Evolutionary conservation across 768 basidiomycete genomes (phyloP).

Genomic region (Russula griseocarnosa): DNA sequence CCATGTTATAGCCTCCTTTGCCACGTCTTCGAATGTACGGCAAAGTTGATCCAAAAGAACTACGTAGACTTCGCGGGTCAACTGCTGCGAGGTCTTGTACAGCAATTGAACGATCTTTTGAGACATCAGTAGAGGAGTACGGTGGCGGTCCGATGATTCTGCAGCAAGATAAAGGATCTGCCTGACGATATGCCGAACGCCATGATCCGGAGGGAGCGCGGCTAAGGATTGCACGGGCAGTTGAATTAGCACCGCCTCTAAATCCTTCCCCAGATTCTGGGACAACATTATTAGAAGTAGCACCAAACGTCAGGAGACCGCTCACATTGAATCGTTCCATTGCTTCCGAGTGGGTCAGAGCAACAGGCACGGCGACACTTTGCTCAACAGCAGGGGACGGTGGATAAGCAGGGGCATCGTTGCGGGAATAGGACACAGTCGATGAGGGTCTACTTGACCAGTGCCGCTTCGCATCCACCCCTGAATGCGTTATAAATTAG

Average conservation of each 20-base stretch:
- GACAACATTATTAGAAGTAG: slow-evolving; percentile 17
- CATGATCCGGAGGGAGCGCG: slow-evolving; percentile 74
- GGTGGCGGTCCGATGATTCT: slow-evolving; percentile 72
- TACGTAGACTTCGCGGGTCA: slow-evolving; percentile 92
- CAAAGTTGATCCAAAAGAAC: slow-evolving; percentile 86
- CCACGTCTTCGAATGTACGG: slow-evolving; percentile 84
- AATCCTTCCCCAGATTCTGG: slow-evolving; percentile 50
- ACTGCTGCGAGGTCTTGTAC: slow-evolving; percentile 80
- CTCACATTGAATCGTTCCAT: slow-evolving; percentile 84
- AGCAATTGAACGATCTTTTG: slow-evolving; percentile 95
- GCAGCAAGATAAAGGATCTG: slow-evolving; percentile 81
- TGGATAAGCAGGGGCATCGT: slow-evolving; percentile 47
- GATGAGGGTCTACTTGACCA: slow-evolving; percentile 64
- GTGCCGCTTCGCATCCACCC: slow-evolving; percentile 55
- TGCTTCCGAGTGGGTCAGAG: slow-evolving; percentile 70
- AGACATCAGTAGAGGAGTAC: slow-evolving; percentile 87
- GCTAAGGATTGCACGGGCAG: slow-evolving; percentile 68
- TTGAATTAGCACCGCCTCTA: slow-evolving; percentile 77
- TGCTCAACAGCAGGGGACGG: slow-evolving; percentile 64
- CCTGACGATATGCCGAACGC: slow-evolving; percentile 78
- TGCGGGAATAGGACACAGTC: slow-evolving; percentile 59
- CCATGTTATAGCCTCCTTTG: slow-evolving; percentile 96
- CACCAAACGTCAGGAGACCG: slow-evolving; percentile 18
- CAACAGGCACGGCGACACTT: slow-evolving; percentile 37
- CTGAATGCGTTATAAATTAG: slow-evolving; percentile 31